These are phyloP conservation scores for Pestalotiopsis sp. DNA, from an alignment of 2,329 filamentous ascomycete species.

Conservation along the genomic window DNA sequence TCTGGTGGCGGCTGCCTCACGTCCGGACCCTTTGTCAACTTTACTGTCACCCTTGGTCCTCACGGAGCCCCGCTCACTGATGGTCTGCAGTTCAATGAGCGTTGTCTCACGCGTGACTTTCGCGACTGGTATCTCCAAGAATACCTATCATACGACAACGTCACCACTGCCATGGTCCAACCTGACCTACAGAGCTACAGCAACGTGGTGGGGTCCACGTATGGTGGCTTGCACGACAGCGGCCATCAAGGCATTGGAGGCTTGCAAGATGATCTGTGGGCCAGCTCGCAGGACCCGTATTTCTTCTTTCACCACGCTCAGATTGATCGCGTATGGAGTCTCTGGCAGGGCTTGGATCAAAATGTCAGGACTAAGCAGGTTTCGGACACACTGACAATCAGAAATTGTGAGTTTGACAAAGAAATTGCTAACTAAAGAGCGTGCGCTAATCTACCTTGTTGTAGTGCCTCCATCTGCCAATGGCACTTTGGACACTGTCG, in stretches of 20 bases:
- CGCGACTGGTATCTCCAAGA: constrained; percentile 14
- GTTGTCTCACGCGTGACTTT: constrained; percentile 31
- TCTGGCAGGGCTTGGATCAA: constrained; percentile 22
- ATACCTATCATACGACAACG: constrained; percentile 25
- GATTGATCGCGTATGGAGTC: constrained; percentile 21
- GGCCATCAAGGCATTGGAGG: constrained; percentile 32
- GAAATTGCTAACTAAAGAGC: too few relatives aligned
- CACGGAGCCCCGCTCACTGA: constrained; percentile 22
- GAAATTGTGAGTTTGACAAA: constrained; percentile 15
- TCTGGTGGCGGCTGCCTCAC: constrained; percentile 53
- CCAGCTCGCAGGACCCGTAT: background rate
- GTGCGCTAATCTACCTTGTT: background rate
- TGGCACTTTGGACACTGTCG: constrained; percentile 24
- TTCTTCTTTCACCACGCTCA: constrained; percentile 25
- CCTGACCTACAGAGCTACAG: constrained; percentile 15
- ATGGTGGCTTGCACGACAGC: constrained; percentile 29
- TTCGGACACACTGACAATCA: constrained; percentile 26
- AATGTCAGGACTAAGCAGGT: constrained; percentile 14
- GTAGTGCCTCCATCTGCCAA: constrained; percentile 21
- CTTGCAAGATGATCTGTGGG: constrained; percentile 13
- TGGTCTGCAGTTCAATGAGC: constrained; percentile 35
- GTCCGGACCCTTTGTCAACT: constrained; percentile 41
- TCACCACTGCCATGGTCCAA: constrained; percentile 27
- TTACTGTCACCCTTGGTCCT: constrained; percentile 32
- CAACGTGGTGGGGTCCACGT: constrained; percentile 26